Conservation (phyloP, 139 green algal genomes). For the Medakamo hakoo region DNA sequence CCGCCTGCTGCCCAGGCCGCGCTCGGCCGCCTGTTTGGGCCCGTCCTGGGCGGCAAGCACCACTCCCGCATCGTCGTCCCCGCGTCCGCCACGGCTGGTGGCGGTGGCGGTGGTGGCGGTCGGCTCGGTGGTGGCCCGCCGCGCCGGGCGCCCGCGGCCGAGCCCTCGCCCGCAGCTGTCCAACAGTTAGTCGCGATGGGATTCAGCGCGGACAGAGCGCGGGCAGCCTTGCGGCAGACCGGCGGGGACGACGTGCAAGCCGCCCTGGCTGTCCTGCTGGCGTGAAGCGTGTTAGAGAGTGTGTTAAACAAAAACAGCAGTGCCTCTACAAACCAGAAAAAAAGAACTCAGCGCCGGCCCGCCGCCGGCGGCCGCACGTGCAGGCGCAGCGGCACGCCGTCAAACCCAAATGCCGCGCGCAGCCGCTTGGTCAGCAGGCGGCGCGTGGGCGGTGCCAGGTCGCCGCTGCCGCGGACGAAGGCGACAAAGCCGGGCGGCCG, state of each 20-base stretch:
- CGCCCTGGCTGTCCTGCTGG: slow-evolving; percentile 19
- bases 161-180: slow-evolving; percentile 31
- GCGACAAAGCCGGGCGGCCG: slow-evolving; percentile 60
- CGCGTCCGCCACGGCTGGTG: too few relatives aligned
- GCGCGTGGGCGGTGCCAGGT: neutral
- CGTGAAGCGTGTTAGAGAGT: slow-evolving; percentile 1
- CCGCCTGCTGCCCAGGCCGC: neutral
- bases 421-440: slow-evolving; percentile 10
- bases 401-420: slow-evolving; percentile 14
- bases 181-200: slow-evolving; percentile 45
- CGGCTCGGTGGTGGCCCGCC: neutral
- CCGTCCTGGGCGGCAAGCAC: too few relatives aligned
- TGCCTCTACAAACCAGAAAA: too few relatives aligned
- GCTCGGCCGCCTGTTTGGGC: neutral
- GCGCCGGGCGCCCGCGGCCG: neutral
- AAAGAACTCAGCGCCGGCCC: too few relatives aligned
- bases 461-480: slow-evolving; percentile 27
- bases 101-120: neutral
- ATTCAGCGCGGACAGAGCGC: slow-evolving; percentile 21
- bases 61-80: too few relatives aligned
- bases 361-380: too few relatives aligned
- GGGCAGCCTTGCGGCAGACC: slow-evolving; percentile 20
- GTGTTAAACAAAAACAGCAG: neutral
- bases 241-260: slow-evolving; percentile 41
- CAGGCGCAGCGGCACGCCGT: slow-evolving; percentile 12